Base-by-base conservation (phyloP, 2,329 filamentous ascomycete species). In the Cytospora piceicola region DNA sequence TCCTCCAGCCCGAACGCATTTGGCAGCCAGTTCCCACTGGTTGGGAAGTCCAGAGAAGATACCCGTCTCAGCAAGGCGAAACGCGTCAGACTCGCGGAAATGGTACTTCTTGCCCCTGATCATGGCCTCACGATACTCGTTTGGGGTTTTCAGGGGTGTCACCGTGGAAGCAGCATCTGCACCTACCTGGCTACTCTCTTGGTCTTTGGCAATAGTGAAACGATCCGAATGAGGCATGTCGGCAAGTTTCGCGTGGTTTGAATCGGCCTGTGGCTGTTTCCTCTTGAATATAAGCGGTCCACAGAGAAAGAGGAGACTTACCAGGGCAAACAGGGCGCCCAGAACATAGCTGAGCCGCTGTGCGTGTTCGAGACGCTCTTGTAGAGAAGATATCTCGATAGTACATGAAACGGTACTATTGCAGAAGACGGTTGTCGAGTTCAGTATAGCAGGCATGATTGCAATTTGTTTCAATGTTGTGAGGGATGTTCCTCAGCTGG, bases 401-500 rank as follows among this genome's bases (percentile, higher is more conserved):
- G 34, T 51, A 14, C 58, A 61, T n/a, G 49, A 12, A 5, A n/a
- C 2, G 3, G 58, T 42, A 1, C 17, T 54, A 14, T 54, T 61
- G 58, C 58, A 61, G 29, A 61, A 15, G 30, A 36, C 2, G 4
- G 49, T 61, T 3, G 32, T 42, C 32, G 32, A 36, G 49, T 42
- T 61, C 14, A 42, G n/a, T 15, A 54, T 9, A 5, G 58, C 49
- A 22, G 58, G 49, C 58, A 61, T 61, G 5, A 12, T 32, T 54
- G 46, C 30, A 9, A 27, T 8, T 36, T 36, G 32, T 11, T 36
- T n/a, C n/a, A n/a, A n/a, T n/a, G n/a, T n/a, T n/a, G n/a, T n/a
- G 32, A 11, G 6, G 11, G 32, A 7, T 36, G 32, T 7, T 36
- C 32, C 32, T 32, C 30, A 9, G 30, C 5, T 32, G 30, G 5